These are phyloP conservation scores for Mimosa pudica DNA, from an alignment of 306 rosid species.

Conservation along the genomic window DNA sequence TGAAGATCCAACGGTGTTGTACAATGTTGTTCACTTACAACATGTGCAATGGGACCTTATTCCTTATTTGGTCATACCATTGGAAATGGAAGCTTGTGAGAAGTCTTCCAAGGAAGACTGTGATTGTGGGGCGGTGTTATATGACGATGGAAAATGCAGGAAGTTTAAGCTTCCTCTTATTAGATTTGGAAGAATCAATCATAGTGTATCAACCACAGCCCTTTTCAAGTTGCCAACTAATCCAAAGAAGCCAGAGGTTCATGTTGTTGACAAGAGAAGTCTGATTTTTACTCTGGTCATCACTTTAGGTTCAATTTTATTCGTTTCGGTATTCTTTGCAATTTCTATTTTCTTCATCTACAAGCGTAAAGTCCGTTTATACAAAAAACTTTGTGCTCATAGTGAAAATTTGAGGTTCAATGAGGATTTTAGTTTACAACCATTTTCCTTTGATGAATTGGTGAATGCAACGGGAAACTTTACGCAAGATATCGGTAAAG, in stretches of 20 bases:
- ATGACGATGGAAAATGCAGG: neutral
- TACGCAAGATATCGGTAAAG: constrained; percentile 40
- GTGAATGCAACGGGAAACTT: constrained; percentile 27
- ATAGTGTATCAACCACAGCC: neutral
- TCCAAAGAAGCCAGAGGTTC: neutral
- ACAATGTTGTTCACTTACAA: neutral
- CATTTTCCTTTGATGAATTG: constrained; percentile 44
- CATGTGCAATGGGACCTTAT: neutral
- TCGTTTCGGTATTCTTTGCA: neutral
- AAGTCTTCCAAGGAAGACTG: constrained; percentile 38
- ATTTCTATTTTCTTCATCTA: constrained; percentile 12
- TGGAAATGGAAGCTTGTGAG: constrained; percentile 15
- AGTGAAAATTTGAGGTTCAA: constrained; percentile 23
- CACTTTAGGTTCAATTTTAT: constrained; percentile 33
- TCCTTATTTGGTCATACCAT: neutral
- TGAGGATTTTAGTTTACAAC: constrained; percentile 33
- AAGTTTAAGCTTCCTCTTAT: neutral
- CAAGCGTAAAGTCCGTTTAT: neutral
- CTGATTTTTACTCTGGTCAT: constrained; percentile 21
- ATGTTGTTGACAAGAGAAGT: neutral
- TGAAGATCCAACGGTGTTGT: neutral
- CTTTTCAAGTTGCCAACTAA: neutral
- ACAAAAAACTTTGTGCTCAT: neutral
- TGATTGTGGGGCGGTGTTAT: constrained; percentile 36
- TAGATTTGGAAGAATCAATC: neutral